A percentile compares a stretch with the other conserved stretches of the same genome.
Evolutionary conservation across 1,284 basidiomycete genomes (phyloP).

Genomic region (Leccinum solheimii): DNA sequence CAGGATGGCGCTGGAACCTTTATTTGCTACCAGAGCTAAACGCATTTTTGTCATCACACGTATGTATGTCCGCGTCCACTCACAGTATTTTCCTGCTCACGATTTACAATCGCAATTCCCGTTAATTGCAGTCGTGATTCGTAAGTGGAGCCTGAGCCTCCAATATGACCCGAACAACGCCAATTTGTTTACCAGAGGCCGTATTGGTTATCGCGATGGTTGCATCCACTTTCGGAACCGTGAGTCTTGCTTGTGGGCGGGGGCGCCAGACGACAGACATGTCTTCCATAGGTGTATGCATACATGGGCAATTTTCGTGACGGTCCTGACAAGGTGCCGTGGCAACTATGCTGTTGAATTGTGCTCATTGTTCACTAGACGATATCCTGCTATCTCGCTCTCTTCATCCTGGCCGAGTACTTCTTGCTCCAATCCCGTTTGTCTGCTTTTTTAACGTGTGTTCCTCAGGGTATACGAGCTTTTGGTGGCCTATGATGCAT

Average conservation of each 20-base stretch:
- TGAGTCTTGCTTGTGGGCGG: slow-evolving; percentile 25
- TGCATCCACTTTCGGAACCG: slow-evolving; percentile 52
- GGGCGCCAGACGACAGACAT: slow-evolving; percentile 1
- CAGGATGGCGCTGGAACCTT: slow-evolving; percentile 63
- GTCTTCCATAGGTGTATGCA: slow-evolving; percentile 49
- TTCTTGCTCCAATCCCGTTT: slow-evolving; percentile 18
- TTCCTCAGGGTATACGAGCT: slow-evolving; percentile 66
- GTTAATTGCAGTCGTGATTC: slow-evolving; percentile 41
- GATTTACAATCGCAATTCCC: slow-evolving; percentile 11
- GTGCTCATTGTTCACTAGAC: slow-evolving; percentile 47
- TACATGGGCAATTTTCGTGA: slow-evolving; percentile 39
- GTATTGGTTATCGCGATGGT: slow-evolving; percentile 55
- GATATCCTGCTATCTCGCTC: slow-evolving; percentile 78
- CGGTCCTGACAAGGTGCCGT: slow-evolving; percentile 53
- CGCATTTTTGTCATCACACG: slow-evolving; percentile 64
- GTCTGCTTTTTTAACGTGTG: neutral
- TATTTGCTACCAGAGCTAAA: slow-evolving; percentile 66
- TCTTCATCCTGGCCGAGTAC: slow-evolving; percentile 78
- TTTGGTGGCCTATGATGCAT: slow-evolving; percentile 73
- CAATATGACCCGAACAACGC: neutral
- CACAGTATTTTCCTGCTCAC: slow-evolving; percentile 10
- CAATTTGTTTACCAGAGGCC: slow-evolving; percentile 41
- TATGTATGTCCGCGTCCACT: slow-evolving; percentile 34
- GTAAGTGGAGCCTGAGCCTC: slow-evolving; percentile 36
- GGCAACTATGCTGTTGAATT: slow-evolving; percentile 4